Base-by-base conservation (phyloP, 2,329 filamentous ascomycete genomes). In the Thelonectria rubi region DNA sequence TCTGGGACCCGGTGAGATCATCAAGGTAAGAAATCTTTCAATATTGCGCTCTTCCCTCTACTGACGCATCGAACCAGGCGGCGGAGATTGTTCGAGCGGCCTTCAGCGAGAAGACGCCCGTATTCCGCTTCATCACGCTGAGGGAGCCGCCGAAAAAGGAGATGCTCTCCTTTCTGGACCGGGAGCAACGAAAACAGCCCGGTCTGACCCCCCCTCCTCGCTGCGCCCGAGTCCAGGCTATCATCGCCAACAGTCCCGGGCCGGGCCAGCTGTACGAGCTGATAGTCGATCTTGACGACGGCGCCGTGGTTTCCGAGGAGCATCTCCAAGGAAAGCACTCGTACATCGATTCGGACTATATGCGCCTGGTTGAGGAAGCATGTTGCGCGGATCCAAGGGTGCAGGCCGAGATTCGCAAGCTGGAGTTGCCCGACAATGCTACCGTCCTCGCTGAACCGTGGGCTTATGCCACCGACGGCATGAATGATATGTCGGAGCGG, bases 391-490 rank as follows among this genome's bases (percentile, higher is more conserved):
- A 85, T 45, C 34, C 65, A 0, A 56, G 70, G 15, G 78, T 87
- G 0, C 78, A 84, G 65, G 73, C 72, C 0, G 80, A 81, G 52
- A 79, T 84, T 18, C 51, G 70, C 2, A 69, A 68, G 1, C 71
- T 85, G 3, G 66, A 81, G 1, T 70, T 87, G 0, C 83, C 84
- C 0, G 64, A 73, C 5, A 79, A 75, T 1, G 76, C 81, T 0
- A 75, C 73, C 0, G 80, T 84, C 1, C 75, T 81, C 3, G 78
- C 84, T 39, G 84, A 87, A 65, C 78, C 84, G 0, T 87, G 84
- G 84, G 79, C 83, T 2, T 87, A 86, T 70, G 84, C 78, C 0
- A 81, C 81, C 0, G 82, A 86, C 68, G 84, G 83, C 0, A 79
- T 82, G 75, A 81, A 81, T 49, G 81, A 85, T 48, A 84, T 83